A percentile compares a stretch with the other conserved stretches of the same genome.
phyloP scores from a whole-genome alignment of 768 basidiomycete species.

The Imleria badia region DNA sequence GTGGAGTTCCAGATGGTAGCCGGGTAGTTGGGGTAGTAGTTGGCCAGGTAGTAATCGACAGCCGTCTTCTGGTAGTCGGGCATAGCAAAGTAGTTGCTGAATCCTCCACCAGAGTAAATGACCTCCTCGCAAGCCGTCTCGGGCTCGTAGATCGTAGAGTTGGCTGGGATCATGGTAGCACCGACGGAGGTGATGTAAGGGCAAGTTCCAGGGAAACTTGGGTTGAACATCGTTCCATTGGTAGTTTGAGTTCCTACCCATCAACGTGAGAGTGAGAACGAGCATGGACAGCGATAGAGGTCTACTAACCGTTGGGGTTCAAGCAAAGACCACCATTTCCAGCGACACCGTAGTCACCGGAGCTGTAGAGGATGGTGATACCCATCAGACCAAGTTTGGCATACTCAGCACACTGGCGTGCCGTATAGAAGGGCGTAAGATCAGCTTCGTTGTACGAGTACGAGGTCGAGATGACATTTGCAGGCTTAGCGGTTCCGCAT shows the following conservation, averaged over 20 bases:
- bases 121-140: slow-evolving; percentile 32
- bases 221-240: slow-evolving; percentile 38
- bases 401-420: slow-evolving; percentile 46
- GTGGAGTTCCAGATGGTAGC: slow-evolving; percentile 27
- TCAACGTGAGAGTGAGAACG: not conserved
- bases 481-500: slow-evolving; percentile 36
- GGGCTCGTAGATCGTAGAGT: slow-evolving; percentile 25
- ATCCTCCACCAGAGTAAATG: slow-evolving; percentile 33
- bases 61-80: slow-evolving; percentile 40
- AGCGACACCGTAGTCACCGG: slow-evolving; percentile 47
- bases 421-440: slow-evolving; percentile 35
- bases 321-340: slow-evolving; percentile 21
- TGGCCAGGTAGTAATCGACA: slow-evolving; percentile 27
- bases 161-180: slow-evolving; percentile 44
- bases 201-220: slow-evolving; percentile 43
- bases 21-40: slow-evolving; percentile 25
- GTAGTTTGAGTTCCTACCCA: slow-evolving; percentile 25
- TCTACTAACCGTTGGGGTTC: slow-evolving; percentile 22
- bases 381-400: slow-evolving; percentile 45
- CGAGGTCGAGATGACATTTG: slow-evolving; percentile 43
- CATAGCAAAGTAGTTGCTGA: slow-evolving; percentile 43
- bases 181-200: slow-evolving; percentile 45
- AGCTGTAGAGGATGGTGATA: slow-evolving; percentile 42
- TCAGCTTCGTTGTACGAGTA: slow-evolving; percentile 40
- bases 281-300: not conserved